Percentiles rank a stretch among this genome's conserved stretches.
Conservation (phyloP, 495 filamentous ascomycete species). For the Aspergillus funiculosus region DNA sequence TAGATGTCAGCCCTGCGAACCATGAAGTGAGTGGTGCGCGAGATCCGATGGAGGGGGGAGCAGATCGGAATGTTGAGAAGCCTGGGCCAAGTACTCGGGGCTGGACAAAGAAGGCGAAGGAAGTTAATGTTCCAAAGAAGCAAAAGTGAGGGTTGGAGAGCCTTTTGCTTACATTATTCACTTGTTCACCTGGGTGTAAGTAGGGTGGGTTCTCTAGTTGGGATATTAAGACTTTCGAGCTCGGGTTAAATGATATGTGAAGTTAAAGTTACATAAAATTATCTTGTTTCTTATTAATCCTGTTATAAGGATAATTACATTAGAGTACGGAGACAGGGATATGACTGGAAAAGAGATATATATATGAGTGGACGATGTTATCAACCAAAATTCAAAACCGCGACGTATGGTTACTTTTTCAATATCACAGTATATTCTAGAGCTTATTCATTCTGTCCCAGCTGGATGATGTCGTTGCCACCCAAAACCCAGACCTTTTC, state of each 20-base stretch:
- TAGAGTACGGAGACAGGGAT: neutral
- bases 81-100: conserved; percentile 42
- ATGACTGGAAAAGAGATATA: neutral
- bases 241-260: too few species aligned
- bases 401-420: neutral
- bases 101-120: conserved; percentile 40
- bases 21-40: conserved; percentile 49
- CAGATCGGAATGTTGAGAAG: conserved; percentile 38
- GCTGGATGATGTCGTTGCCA: conserved; percentile 34
- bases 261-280: neutral
- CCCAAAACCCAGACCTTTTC: conserved; percentile 41
- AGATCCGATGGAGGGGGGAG: conserved; percentile 41
- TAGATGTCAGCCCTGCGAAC: conserved; percentile 58
- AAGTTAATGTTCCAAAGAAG: conserved; percentile 17
- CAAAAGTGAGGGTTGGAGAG: neutral
- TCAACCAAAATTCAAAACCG: neutral
- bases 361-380: neutral
- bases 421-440: conserved; percentile 2
- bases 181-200: too few species aligned
- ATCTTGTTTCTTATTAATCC: too few species aligned
- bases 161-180: neutral
- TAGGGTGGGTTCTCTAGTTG: neutral
- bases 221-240: too few species aligned
- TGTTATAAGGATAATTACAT: neutral
- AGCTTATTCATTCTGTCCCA: conserved; percentile 19